Percentiles rank a stretch among this genome's conserved stretches.
Conservation (phyloP, 202 grass and related monocot species). For the Eragrostis tef region DNA sequence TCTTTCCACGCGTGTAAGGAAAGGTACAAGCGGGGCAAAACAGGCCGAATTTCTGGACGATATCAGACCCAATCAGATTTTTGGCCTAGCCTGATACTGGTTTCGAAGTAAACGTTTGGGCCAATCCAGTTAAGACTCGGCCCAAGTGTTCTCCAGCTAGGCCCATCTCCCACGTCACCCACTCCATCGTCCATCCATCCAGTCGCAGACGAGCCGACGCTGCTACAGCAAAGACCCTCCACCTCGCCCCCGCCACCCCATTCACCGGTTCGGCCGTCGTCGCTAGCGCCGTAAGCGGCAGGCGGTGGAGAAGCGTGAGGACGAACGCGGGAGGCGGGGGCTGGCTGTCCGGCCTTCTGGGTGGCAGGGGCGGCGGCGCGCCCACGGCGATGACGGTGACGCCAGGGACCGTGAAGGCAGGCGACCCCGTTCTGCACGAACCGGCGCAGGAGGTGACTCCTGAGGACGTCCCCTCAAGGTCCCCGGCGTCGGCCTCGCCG, state of each 20-base stretch:
- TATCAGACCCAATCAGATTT: not conserved
- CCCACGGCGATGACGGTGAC: slow-evolving; percentile 48
- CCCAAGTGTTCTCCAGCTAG: not conserved
- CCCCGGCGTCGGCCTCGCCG: slow-evolving; percentile 88
- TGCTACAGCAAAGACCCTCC: not conserved
- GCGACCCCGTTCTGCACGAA: slow-evolving; percentile 89
- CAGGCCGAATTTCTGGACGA: not conserved
- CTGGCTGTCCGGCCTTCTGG: slow-evolving; percentile 59
- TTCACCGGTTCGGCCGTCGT: not conserved
- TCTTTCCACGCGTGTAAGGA: slow-evolving; percentile 33
- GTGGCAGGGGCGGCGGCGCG: slow-evolving; percentile 45
- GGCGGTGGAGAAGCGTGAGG: slow-evolving; percentile 44
- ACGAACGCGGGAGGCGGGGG: slow-evolving; percentile 46
- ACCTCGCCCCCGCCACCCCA: not conserved
- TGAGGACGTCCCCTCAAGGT: slow-evolving; percentile 65
- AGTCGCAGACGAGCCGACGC: not conserved
- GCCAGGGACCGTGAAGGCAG: slow-evolving; percentile 78
- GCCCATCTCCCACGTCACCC: not conserved
- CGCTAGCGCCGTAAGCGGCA: not conserved
- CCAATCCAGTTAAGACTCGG: not conserved
- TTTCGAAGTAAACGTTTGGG: not conserved
- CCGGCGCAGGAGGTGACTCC: slow-evolving; percentile 52
- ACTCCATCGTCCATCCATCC: not conserved
- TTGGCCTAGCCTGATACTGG: not conserved
- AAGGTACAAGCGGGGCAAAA: not conserved